Percentiles rank a stretch among this genome's conserved stretches.
phyloP scores from a whole-genome alignment of 2,329 filamentous ascomycete genomes.

The Lachnellula arida region DNA sequence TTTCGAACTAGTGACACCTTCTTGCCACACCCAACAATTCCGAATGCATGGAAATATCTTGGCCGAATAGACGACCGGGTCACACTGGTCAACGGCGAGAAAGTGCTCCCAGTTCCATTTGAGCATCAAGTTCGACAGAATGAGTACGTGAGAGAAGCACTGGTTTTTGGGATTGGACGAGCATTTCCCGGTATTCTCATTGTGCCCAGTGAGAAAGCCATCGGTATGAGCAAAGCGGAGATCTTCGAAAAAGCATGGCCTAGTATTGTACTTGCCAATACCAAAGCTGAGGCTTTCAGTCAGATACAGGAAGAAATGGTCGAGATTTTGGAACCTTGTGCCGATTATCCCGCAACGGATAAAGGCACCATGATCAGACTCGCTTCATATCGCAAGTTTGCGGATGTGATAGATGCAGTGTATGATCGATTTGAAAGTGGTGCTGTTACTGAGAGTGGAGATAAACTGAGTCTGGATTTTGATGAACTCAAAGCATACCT shows the following conservation, averaged over 20 bases:
- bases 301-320: constrained; percentile 49
- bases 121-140: constrained; percentile 51
- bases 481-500: constrained; percentile 30
- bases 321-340: constrained; percentile 39
- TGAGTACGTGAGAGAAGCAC: constrained; percentile 47
- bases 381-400: constrained; percentile 42
- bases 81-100: constrained; percentile 43
- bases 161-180: constrained; percentile 51
- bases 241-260: constrained; percentile 45
- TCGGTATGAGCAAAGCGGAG: constrained; percentile 37
- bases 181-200: constrained; percentile 49
- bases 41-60: constrained; percentile 40
- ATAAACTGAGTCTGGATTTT: constrained; percentile 18
- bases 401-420: constrained; percentile 37
- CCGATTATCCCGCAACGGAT: constrained; percentile 43
- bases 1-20: constrained; percentile 42
- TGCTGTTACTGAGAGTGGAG: background rate
- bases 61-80: constrained; percentile 41
- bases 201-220: constrained; percentile 41
- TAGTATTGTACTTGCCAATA: constrained; percentile 46
- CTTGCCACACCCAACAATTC: constrained; percentile 36
- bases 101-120: constrained; percentile 40
- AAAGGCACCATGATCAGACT: constrained; percentile 50
- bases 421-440: constrained; percentile 31
- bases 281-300: constrained; percentile 45